A percentile compares a stretch with the other conserved stretches of the same genome.
These are phyloP conservation scores for Candida rishiriensis DNA, from an alignment of 805 yeast genomes.

Conservation along the genomic window DNA sequence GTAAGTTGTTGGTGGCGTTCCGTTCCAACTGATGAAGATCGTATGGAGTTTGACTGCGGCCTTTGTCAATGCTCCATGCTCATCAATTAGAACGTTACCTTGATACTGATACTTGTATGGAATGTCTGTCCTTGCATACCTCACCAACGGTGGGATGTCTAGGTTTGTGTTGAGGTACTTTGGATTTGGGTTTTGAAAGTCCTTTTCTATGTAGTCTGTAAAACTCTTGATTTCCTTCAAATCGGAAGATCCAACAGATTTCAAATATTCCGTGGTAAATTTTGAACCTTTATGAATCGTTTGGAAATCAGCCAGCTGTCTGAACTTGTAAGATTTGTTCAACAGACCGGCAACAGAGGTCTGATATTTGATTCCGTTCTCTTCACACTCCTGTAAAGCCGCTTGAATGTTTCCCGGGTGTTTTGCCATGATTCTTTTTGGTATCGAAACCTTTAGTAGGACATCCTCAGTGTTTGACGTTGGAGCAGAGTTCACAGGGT, in stretches of 20 bases:
- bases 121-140: constrained; percentile 68
- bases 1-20: constrained; percentile 44
- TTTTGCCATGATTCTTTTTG: constrained; percentile 44
- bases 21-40: constrained; percentile 46
- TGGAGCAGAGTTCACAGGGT: constrained; percentile 54
- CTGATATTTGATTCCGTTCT: constrained; percentile 28
- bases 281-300: constrained; percentile 53
- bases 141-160: constrained; percentile 81
- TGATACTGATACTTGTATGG: constrained; percentile 78
- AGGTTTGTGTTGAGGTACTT: constrained; percentile 34
- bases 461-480: constrained; percentile 51
- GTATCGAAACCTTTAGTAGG: constrained; percentile 54
- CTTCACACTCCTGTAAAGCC: constrained; percentile 36
- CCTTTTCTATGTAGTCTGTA: constrained; percentile 24
- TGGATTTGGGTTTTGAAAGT: constrained; percentile 12
- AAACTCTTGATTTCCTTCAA: constrained; percentile 37
- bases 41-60: constrained; percentile 47
- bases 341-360: constrained; percentile 64
- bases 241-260: constrained; percentile 40
- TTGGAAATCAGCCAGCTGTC: constrained; percentile 89
- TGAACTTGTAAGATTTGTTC: constrained; percentile 65
- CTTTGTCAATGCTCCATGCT: constrained; percentile 50
- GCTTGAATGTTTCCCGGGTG: constrained; percentile 40
- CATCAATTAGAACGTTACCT: constrained; percentile 60
- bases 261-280: constrained; percentile 37